phyloP scores from a whole-genome alignment of 495 filamentous ascomycete genomes.

The Penicillium tannophilum region DNA sequence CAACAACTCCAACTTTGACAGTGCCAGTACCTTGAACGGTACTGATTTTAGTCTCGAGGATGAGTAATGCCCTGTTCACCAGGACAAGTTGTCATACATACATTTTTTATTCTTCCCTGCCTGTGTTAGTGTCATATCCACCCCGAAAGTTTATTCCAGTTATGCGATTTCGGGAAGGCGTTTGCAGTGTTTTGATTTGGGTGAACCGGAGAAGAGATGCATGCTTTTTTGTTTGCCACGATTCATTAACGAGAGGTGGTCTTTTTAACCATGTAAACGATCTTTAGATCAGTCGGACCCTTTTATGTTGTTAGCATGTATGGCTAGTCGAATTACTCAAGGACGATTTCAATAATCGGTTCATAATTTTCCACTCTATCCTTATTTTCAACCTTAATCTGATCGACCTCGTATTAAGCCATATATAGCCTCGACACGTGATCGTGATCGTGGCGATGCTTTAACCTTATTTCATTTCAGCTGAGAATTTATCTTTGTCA shows the following conservation, averaged over 20 bases:
- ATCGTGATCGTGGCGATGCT: constrained; percentile 12
- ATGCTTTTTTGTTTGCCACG: constrained; percentile 19
- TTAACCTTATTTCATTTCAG: constrained; percentile 1
- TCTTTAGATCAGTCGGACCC: constrained; percentile 10
- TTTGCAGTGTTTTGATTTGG: constrained; percentile 13
- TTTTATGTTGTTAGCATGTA: constrained; percentile 21
- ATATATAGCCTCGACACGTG: constrained; percentile 7
- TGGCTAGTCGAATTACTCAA: constrained; percentile 9
- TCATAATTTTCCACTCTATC: not conserved
- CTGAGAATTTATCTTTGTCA: not conserved
- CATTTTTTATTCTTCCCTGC: constrained; percentile 5
- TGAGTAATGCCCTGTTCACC: constrained; percentile 29
- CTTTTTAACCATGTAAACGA: not conserved
- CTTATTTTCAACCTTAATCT: not conserved
- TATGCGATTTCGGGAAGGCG: constrained; percentile 11
- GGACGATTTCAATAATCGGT: not conserved
- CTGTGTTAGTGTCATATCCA: constrained; percentile 15
- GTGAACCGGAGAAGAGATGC: constrained; percentile 11
- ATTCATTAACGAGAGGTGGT: constrained; percentile 14
- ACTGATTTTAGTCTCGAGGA: constrained; percentile 35
- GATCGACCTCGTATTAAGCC: constrained; percentile 3
- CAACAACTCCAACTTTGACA: constrained; percentile 48
- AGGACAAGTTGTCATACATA: constrained; percentile 18
- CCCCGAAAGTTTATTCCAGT: not conserved
- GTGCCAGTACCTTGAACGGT: constrained; percentile 31